Percentiles rank a stretch among this genome's conserved stretches.
phyloP scores from a whole-genome alignment of 805 yeast species.

The Saccharomycopsis vini region DNA sequence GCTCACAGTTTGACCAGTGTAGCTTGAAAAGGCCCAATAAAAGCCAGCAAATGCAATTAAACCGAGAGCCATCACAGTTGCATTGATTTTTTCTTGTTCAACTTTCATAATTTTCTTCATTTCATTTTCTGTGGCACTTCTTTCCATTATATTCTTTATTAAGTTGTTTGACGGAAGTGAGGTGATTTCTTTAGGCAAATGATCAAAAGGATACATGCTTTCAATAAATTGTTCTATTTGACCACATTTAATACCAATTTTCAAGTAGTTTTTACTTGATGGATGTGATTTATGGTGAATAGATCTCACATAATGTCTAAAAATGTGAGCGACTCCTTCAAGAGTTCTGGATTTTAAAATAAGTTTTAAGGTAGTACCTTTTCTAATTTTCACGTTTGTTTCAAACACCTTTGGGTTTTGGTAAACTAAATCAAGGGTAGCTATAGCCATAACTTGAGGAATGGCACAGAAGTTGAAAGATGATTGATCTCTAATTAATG shows the following conservation, averaged over 20 bases:
- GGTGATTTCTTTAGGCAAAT: slow-evolving; percentile 36
- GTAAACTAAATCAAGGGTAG: slow-evolving; percentile 80
- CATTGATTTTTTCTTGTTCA: slow-evolving; percentile 12
- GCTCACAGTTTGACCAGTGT: too few relatives aligned
- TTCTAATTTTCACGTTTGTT: slow-evolving; percentile 75
- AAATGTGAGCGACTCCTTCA: slow-evolving; percentile 67
- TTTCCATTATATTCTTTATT: slow-evolving; percentile 33
- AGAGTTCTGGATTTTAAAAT: slow-evolving; percentile 68
- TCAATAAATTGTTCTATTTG: slow-evolving; percentile 86
- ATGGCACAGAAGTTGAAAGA: slow-evolving; percentile 89
- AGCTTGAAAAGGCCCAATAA: too few relatives aligned
- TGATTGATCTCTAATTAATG: slow-evolving; percentile 71
- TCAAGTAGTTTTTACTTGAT: slow-evolving; percentile 76
- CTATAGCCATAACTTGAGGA: slow-evolving; percentile 99
- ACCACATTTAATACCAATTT: slow-evolving; percentile 77
- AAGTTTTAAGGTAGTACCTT: slow-evolving; percentile 74
- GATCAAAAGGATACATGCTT: slow-evolving; percentile 50
- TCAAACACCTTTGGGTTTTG: slow-evolving; percentile 68
- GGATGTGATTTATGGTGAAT: slow-evolving; percentile 77
- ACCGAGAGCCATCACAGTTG: slow-evolving; percentile 5
- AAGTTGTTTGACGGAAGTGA: slow-evolving; percentile 30
- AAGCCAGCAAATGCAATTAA: neutral
- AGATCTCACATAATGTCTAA: slow-evolving; percentile 60
- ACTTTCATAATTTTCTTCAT: slow-evolving; percentile 9
- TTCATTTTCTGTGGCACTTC: slow-evolving; percentile 32